Evolutionary conservation across 345 rosid genomes (phyloP).

Genomic region (Clarkia xantiana): DNA sequence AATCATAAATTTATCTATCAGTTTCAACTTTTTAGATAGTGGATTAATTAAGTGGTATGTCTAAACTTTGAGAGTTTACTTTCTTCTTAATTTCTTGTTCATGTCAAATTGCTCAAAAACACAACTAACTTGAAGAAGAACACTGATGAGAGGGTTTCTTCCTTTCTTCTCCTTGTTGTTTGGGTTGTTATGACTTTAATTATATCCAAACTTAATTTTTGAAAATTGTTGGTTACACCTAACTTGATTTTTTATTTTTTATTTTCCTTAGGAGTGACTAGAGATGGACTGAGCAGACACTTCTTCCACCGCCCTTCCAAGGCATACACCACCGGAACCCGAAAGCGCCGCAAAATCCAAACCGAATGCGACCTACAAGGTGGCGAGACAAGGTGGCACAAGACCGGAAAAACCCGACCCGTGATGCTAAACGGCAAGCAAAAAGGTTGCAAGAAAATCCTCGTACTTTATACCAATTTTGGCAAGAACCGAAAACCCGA

Average conservation of each 20-base stretch:
- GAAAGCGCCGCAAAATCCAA: slow-evolving; percentile 92
- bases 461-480: slow-evolving; percentile 87
- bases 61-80: too few species aligned
- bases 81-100: too few species aligned
- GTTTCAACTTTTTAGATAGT: too few species aligned
- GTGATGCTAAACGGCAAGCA: slow-evolving; percentile 88
- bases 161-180: background rate
- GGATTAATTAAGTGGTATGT: too few species aligned
- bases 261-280: slow-evolving; percentile 59
- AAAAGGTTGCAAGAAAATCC: slow-evolving; percentile 91
- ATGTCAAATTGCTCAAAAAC: too few species aligned
- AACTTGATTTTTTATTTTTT: slow-evolving; percentile 31
- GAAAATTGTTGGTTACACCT: slow-evolving; percentile 35
- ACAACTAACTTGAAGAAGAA: too few species aligned
- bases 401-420: slow-evolving; percentile 96
- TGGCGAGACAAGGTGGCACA: slow-evolving; percentile 99
- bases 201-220: background rate
- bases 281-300: slow-evolving; percentile 97
- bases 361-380: slow-evolving; percentile 91
- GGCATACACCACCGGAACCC: slow-evolving; percentile 94
- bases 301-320: slow-evolving; percentile 98
- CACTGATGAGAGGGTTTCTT: too few species aligned
- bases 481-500: slow-evolving; percentile 96
- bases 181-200: slow-evolving; percentile 16
- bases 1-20: too few species aligned